Evolutionary conservation across 1,284 basidiomycete genomes (phyloP).

Genomic region (Cutaneotrichosporon sp.): DNA sequence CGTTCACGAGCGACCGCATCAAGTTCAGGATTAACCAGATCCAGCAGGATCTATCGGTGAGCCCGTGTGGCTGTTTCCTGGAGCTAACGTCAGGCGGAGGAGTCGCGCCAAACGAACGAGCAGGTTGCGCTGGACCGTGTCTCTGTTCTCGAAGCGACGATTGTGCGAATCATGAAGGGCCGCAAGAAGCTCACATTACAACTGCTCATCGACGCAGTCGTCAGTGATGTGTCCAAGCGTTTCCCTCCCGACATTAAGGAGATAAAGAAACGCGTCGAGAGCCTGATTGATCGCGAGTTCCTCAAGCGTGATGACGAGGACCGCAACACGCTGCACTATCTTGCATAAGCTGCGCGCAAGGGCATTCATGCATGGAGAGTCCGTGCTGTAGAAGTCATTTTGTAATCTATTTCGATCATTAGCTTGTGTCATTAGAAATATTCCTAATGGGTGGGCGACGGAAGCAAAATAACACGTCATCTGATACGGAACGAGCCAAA

Average conservation of each 20-base stretch:
- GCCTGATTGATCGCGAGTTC: constrained; percentile 80
- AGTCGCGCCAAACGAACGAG: constrained; percentile 73
- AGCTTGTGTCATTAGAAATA: not conserved
- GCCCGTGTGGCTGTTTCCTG: not conserved
- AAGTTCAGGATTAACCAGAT: constrained; percentile 94
- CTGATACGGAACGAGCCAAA: constrained; percentile 3
- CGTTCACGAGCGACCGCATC: constrained; percentile 71
- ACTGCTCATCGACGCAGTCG: constrained; percentile 57
- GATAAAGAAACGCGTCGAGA: constrained; percentile 79
- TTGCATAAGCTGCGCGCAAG: constrained; percentile 55
- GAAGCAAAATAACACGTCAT: not conserved
- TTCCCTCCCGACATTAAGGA: constrained; percentile 54
- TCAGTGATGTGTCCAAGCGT: constrained; percentile 61
- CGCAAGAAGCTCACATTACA: constrained; percentile 75
- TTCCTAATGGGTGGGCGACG: not conserved
- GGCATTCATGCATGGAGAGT: too few species aligned
- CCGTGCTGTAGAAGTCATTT: not conserved
- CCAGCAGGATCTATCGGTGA: constrained; percentile 81
- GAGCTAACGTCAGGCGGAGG: constrained; percentile 61
- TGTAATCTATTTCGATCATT: not conserved
- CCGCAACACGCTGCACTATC: constrained; percentile 66
- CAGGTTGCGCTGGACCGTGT: constrained; percentile 83
- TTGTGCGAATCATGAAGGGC: constrained; percentile 91
- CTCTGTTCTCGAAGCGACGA: constrained; percentile 82
- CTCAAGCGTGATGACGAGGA: constrained; percentile 57